These are phyloP conservation scores for Penicillium samsonianum DNA, from an alignment of 495 filamentous ascomycete genomes.

Conservation along the genomic window DNA sequence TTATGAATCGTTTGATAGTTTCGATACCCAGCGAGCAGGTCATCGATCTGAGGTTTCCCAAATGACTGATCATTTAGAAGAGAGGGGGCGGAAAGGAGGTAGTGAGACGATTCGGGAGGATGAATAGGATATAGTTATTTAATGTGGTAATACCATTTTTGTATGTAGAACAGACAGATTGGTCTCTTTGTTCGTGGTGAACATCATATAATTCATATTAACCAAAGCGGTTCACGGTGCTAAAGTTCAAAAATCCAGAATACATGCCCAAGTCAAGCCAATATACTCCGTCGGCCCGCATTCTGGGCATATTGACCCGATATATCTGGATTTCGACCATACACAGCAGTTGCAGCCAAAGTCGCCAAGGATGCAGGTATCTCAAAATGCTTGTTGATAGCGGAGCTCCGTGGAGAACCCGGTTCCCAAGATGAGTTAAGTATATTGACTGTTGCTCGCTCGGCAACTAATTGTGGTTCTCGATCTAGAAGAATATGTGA, in stretches of 20 bases:
- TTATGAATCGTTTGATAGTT: slow-evolving; percentile 13
- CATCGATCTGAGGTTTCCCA: slow-evolving; percentile 26
- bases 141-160: background rate
- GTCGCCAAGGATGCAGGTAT: slow-evolving; percentile 18
- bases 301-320: background rate
- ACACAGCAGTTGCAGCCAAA: background rate
- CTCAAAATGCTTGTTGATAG: slow-evolving; percentile 28
- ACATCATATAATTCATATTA: background rate
- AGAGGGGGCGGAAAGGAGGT: background rate
- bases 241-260: background rate
- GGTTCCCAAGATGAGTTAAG: slow-evolving; percentile 22
- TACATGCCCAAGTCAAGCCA: background rate
- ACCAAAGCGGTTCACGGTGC: background rate
- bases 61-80: slow-evolving; percentile 8
- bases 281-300: background rate
- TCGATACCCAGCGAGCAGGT: background rate
- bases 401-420: slow-evolving; percentile 1
- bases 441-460: slow-evolving; percentile 29
- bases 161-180: background rate
- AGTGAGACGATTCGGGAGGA: slow-evolving; percentile 20
- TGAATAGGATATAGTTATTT: slow-evolving; percentile 3
- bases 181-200: background rate
- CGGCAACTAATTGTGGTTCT: slow-evolving; percentile 3
- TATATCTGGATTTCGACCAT: background rate
- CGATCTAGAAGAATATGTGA: slow-evolving; percentile 5